These are phyloP conservation scores for Exophiala bonariae DNA, from an alignment of 2,329 filamentous ascomycete genomes.

Conservation along the genomic window DNA sequence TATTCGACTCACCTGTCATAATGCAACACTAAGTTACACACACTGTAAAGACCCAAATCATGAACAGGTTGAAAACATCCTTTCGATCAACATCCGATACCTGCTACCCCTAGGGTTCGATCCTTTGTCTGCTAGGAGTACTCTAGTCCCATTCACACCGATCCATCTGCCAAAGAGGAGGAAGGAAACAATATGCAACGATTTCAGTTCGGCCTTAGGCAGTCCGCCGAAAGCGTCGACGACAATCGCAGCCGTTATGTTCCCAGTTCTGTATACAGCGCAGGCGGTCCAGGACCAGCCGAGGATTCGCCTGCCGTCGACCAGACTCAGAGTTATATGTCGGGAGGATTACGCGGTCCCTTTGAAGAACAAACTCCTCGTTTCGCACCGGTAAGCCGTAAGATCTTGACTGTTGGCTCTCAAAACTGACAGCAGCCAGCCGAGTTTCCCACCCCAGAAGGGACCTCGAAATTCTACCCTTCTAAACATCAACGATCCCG, in stretches of 20 bases:
- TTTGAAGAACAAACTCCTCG: constrained; percentile 21
- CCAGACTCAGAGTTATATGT: constrained; percentile 14
- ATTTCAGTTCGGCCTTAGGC: constrained; percentile 23
- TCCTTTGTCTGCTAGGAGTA: too few relatives aligned
- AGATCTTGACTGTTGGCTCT: neutral
- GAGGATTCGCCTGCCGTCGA: constrained; percentile 23
- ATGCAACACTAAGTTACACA: too few relatives aligned
- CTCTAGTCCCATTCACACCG: too few relatives aligned
- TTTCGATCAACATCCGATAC: too few relatives aligned
- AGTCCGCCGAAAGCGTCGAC: constrained; percentile 25
- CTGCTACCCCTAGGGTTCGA: too few relatives aligned
- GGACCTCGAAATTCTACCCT: constrained; percentile 18
- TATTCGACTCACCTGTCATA: too few relatives aligned
- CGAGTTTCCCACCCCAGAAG: constrained; percentile 7
- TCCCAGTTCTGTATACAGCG: constrained; percentile 29
- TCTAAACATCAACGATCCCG: constrained; percentile 52
- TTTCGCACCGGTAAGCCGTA: constrained; percentile 11
- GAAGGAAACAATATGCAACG: constrained; percentile 17
- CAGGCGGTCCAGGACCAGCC: constrained; percentile 16
- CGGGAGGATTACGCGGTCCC: constrained; percentile 16
- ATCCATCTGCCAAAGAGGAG: constrained; percentile 4
- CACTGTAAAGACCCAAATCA: too few relatives aligned
- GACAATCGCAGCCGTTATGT: constrained; percentile 27
- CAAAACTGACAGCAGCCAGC: neutral
- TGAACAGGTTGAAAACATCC: too few relatives aligned